Conservation (phyloP, 441 rosid genomes). For the Euphorbia schlechtendalii region DNA sequence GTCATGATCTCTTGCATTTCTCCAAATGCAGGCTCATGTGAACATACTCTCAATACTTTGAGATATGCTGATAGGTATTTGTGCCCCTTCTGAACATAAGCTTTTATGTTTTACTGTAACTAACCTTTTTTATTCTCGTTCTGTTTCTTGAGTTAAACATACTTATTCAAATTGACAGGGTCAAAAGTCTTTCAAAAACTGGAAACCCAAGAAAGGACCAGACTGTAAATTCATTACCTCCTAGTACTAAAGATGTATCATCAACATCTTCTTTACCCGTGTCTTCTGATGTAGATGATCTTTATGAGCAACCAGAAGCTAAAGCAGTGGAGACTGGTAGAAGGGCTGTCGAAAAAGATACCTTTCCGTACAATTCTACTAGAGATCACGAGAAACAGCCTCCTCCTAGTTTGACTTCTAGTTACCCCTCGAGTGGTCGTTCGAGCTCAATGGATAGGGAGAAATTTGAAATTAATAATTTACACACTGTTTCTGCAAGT, state of each 20-base stretch:
- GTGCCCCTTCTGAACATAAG: slow-evolving; percentile 17
- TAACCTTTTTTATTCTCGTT: slow-evolving; percentile 3
- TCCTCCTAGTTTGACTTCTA: slow-evolving; percentile 33
- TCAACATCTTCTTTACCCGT: slow-evolving; percentile 36
- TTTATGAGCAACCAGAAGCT: slow-evolving; percentile 50
- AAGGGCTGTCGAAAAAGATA: slow-evolving; percentile 56
- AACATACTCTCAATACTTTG: slow-evolving; percentile 92
- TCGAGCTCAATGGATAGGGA: slow-evolving; percentile 51
- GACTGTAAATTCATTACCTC: slow-evolving; percentile 36
- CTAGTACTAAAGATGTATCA: slow-evolving; percentile 48
- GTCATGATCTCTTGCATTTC: slow-evolving; percentile 99
- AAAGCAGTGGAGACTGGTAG: slow-evolving; percentile 48
- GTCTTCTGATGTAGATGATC: slow-evolving; percentile 46
- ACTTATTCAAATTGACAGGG: slow-evolving; percentile 46
- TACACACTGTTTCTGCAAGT: slow-evolving; percentile 43
- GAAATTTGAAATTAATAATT: slow-evolving; percentile 42
- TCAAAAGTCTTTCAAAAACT: slow-evolving; percentile 91
- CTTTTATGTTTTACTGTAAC: slow-evolving; percentile 1
- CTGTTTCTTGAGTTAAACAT: slow-evolving; percentile 14
- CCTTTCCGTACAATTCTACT: slow-evolving; percentile 31
- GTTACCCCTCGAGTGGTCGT: slow-evolving; percentile 37
- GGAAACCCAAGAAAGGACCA: slow-evolving; percentile 83
- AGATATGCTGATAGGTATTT: slow-evolving; percentile 96
- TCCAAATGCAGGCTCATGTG: slow-evolving; percentile 97
- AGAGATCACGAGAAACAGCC: slow-evolving; percentile 48